Evolutionary conservation across 495 filamentous ascomycete genomes (phyloP), one percentile per base, ranked within the genome.

Genomic region (Collariella sp.): DNA sequence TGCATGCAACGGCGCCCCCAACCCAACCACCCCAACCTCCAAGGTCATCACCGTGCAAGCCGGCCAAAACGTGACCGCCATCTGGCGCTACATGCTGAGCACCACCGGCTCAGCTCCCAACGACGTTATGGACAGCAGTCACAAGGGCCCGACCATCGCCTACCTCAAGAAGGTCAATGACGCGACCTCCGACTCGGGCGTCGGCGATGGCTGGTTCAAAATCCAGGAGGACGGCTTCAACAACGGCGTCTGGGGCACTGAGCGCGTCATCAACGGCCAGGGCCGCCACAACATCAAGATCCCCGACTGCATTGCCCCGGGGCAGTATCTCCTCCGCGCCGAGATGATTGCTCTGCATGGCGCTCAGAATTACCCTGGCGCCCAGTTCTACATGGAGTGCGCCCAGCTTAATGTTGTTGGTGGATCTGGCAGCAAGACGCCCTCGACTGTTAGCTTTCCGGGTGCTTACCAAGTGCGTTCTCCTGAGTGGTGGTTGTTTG

Each of bases 361-460:
- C 45, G 74, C 74, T 9, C n/a, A 58, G 35, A 64, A 65, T 24
- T 56, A 63, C 19, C 67, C 71, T 2, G 71, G 73, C 11, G 75
- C 76, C 12, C 77, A 81, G 64, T 74, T 81, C 47, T 81, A 79
- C 48, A 72, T 75, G 70, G 73, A 76, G 69, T 76, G 73, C 46
- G 73, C 73, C 11, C 73, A 76, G 58, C 64, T 76, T 58, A 75
- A 75, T 40, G 62, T 76, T 42, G 68, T 73, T 13, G 74, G 72
- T 19, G 62, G 62, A 15, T 55, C 59, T 29, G 59, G 62, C 39
- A 31, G 50, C 42, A 67, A 60, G 64, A 45, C 63, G 9, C 68
- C 71, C 0, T 52, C 65, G 19, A 72, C 70, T 23, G 65, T 70
- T 46, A 67, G 64, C 52, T 65, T 73, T 33, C 71, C 71, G 0